These are phyloP conservation scores for Mrakia blollopis DNA, from an alignment of 768 basidiomycete genomes.

Conservation along the genomic window DNA sequence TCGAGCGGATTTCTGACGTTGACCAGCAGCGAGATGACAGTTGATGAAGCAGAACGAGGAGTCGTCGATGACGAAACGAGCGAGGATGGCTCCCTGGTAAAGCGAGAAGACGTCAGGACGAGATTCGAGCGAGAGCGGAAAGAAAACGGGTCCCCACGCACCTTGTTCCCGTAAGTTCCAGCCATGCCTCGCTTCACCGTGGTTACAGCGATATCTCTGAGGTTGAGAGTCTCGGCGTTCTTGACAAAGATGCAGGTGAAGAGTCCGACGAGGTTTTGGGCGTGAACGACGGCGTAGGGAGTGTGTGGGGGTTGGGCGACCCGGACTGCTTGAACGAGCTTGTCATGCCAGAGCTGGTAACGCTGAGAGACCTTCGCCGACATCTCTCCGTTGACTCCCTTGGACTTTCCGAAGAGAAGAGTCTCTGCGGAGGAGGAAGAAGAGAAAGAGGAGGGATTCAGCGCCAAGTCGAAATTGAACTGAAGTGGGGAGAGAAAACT, in stretches of 20 bases:
- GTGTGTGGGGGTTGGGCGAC: conserved; percentile 64
- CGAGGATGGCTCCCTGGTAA: conserved; percentile 76
- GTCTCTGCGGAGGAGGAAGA: conserved; percentile 55
- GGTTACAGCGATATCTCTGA: conserved; percentile 68
- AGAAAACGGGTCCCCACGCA: conserved; percentile 42
- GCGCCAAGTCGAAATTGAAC: not conserved
- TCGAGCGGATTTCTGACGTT: conserved; percentile 69
- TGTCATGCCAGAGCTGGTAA: conserved; percentile 86
- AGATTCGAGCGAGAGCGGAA: not conserved
- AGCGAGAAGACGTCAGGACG: not conserved
- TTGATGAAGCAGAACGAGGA: conserved; percentile 93
- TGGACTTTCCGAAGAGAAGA: conserved; percentile 71
- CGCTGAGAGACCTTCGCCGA: conserved; percentile 80
- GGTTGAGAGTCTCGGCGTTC: conserved; percentile 54
- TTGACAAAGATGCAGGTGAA: conserved; percentile 68
- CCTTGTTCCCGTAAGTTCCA: conserved; percentile 93
- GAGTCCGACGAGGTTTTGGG: conserved; percentile 78
- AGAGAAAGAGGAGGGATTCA: not conserved
- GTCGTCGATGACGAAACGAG: conserved; percentile 80
- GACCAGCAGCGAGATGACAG: conserved; percentile 88
- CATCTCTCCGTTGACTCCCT: conserved; percentile 56
- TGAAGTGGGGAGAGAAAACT: conserved; percentile 32
- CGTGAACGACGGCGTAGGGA: conserved; percentile 74
- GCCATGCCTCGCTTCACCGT: conserved; percentile 89
- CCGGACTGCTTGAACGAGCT: conserved; percentile 65